phyloP scores from a whole-genome alignment of 352 stramenopile species.

The Phytophthora meadii region DNA sequence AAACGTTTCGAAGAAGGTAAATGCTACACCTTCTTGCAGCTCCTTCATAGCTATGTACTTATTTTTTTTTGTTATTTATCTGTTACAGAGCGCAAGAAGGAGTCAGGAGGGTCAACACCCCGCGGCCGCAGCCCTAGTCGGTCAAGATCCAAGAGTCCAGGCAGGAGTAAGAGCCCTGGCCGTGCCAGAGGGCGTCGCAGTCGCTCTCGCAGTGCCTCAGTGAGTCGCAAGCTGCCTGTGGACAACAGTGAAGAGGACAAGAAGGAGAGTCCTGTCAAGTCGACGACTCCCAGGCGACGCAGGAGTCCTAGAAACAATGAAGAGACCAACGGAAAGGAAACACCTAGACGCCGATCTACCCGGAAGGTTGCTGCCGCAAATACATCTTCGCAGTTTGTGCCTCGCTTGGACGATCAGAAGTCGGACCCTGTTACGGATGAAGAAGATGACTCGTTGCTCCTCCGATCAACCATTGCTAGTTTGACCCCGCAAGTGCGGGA shows the following conservation, averaged over 20 bases:
- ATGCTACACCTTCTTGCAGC: too few species aligned
- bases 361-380: slow-evolving; percentile 32
- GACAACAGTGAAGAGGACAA: slow-evolving; percentile 31
- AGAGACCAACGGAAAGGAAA: slow-evolving; percentile 26
- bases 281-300: slow-evolving; percentile 21
- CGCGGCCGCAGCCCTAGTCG: slow-evolving; percentile 58
- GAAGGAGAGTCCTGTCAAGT: slow-evolving; percentile 13
- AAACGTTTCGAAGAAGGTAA: slow-evolving; percentile 73
- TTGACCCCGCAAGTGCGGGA: slow-evolving; percentile 43
- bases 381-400: slow-evolving; percentile 38
- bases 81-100: slow-evolving; percentile 61
- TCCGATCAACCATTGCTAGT: slow-evolving; percentile 58
- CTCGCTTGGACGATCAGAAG: slow-evolving; percentile 43
- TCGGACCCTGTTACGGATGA: slow-evolving; percentile 40
- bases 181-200: slow-evolving; percentile 45
- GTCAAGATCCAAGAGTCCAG: slow-evolving; percentile 34
- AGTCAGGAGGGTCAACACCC: slow-evolving; percentile 38
- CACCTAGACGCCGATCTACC: slow-evolving; percentile 23
- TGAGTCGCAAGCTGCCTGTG: slow-evolving; percentile 41
- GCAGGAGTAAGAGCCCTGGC: slow-evolving; percentile 49
- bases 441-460: slow-evolving; percentile 52
- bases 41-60: neutral
- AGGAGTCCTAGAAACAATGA: slow-evolving; percentile 26
- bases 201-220: slow-evolving; percentile 71
- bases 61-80: neutral